These are phyloP conservation scores for Coelastrella sp. DNA, from an alignment of 139 green algal genomes.

Conservation along the genomic window DNA sequence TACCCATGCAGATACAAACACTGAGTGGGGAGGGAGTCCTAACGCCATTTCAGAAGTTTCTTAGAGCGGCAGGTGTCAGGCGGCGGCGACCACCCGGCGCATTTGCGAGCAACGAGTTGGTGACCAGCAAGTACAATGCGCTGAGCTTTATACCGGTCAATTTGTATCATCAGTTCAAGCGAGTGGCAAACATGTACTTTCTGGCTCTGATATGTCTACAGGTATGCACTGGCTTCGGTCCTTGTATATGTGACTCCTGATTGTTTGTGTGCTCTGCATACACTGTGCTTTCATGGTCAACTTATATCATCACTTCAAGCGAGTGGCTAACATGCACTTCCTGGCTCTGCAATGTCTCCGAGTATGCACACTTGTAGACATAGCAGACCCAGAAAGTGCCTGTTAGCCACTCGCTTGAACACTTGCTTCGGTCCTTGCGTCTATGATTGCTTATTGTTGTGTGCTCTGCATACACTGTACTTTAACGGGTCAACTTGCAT, in stretches of 20 bases:
- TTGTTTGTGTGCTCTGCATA: too few species aligned
- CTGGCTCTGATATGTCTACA: constrained; percentile 66
- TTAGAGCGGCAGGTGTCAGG: constrained; percentile 14
- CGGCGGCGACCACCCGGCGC: background rate
- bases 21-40: constrained; percentile 45
- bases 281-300: background rate
- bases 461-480: background rate
- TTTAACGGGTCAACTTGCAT: too few species aligned
- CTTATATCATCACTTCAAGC: constrained; percentile 77
- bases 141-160: constrained; percentile 79
- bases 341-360: too few species aligned
- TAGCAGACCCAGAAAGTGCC: too few species aligned
- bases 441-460: background rate
- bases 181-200: constrained; percentile 82
- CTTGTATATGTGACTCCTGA: too few species aligned
- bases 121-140: constrained; percentile 75
- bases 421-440: too few species aligned
- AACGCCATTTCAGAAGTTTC: constrained; percentile 17
- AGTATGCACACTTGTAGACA: too few species aligned
- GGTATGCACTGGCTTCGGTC: constrained; percentile 14
- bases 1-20: constrained; percentile 25
- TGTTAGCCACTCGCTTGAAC: too few species aligned
- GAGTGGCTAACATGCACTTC: constrained; percentile 82
- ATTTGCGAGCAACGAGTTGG: constrained; percentile 62
- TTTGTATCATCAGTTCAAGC: constrained; percentile 79